Evolutionary conservation across 208 protist genomes (phyloP), one percentile per base, ranked within the genome.

Genomic region (Endotrypanum monterogeii): DNA sequence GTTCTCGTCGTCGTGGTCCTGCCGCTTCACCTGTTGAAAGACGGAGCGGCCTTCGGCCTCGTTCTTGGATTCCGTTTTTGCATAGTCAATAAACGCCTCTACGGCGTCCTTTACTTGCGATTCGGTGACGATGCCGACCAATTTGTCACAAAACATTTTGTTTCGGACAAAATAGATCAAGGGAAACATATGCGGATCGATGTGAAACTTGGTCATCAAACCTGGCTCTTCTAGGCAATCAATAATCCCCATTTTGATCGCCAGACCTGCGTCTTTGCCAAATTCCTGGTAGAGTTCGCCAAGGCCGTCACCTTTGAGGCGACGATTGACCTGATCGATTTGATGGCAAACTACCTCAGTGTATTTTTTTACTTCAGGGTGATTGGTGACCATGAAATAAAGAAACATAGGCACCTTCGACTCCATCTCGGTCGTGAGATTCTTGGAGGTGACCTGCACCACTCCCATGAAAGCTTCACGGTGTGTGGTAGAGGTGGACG

Each of bases 1-100:
- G 72, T 97, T 97, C 66, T 97, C 92, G 54, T 97, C 92, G 74
- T 94, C 86, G 68, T 93, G 86, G 84, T 96, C 92, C 28, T 82
- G 60, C 14, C 84, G 82, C 57, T 92, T 89, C 30, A 93, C 67
- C 41, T 89, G 84, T 23, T 91, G 76, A 30, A 83, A 85, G n/a
- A 87, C 58, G 7, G 83, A 82, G 41, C 82, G 84, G 14, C 88
- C 89, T 16, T 92, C 83, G 67, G 74, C 74, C 71, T 90, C 89
- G 60, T 82, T 93, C 54, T 89, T 86, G 5, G 83, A 78, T 73
- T 94, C 83, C 61, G 84, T 55, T 46, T 80, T 82, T 37, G 84
- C 85, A 69, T 92, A 95, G 35, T 94, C 90, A 37, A 97, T 86
- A 74, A 97, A 97, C 1, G 92, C 90, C 67, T 95, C 92, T 67